Conservation (phyloP, 306 rosid genomes). For the Citrullus mucosospermus region DNA sequence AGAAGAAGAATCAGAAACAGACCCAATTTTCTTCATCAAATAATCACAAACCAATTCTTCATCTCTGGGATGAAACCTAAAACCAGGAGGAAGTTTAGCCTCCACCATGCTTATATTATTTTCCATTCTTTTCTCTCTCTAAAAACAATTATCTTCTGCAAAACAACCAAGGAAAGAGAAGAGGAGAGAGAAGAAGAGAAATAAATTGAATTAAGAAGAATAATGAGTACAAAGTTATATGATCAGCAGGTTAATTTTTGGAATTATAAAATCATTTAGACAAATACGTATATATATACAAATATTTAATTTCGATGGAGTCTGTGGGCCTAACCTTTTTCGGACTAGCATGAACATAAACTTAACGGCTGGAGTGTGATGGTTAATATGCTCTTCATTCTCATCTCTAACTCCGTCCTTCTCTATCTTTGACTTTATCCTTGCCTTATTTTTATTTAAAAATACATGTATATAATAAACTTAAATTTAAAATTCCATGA, state of each 20-base stretch:
- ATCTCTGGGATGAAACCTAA: constrained; percentile 89
- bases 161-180: neutral
- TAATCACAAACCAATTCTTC: constrained; percentile 90
- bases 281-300: neutral
- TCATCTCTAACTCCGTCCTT: too few relatives aligned
- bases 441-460: too few relatives aligned
- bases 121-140: constrained; percentile 28
- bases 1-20: constrained; percentile 26
- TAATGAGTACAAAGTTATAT: neutral
- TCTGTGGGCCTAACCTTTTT: too few relatives aligned
- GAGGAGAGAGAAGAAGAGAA: neutral
- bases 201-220: neutral
- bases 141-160: neutral
- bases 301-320: neutral
- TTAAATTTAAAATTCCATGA: too few relatives aligned
- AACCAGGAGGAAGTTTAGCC: constrained; percentile 79
- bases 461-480: too few relatives aligned
- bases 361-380: too few relatives aligned
- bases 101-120: constrained; percentile 69
- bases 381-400: too few relatives aligned
- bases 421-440: too few relatives aligned
- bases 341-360: too few relatives aligned
- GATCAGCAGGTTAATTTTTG: neutral
- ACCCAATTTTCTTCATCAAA: constrained; percentile 50
- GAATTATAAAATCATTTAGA: neutral